A percentile compares a stretch with the other conserved stretches of the same genome.
Conservation (phyloP, 306 rosid species). For the Prunus fruticosa region DNA sequence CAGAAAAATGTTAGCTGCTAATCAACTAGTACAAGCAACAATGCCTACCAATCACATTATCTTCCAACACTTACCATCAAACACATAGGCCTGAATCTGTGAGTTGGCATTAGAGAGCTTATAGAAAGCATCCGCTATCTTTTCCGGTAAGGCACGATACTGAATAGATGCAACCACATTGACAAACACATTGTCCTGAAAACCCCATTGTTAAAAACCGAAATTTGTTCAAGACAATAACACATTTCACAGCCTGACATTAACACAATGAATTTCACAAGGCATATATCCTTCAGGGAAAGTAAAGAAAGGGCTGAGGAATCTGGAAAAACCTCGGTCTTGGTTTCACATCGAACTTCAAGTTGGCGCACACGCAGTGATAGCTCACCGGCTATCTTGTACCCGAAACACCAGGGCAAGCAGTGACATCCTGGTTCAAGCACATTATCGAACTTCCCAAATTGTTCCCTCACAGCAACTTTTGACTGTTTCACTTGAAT, state of each 20-base stretch:
- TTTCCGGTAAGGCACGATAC: constrained; percentile 54
- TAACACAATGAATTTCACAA: not conserved
- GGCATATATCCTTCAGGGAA: not conserved
- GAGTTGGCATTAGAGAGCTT: constrained; percentile 59
- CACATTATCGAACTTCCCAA: constrained; percentile 49
- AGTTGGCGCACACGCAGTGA: constrained; percentile 67
- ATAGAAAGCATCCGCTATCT: constrained; percentile 71
- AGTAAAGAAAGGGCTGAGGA: not conserved
- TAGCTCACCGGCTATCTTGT: constrained; percentile 49
- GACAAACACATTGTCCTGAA: constrained; percentile 72
- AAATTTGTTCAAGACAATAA: not conserved
- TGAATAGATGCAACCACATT: constrained; percentile 65
- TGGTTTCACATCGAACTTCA: constrained; percentile 62
- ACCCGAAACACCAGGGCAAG: constrained; percentile 69
- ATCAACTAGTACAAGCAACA: not conserved
- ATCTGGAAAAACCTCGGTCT: constrained; percentile 49
- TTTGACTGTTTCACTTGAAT: constrained; percentile 59
- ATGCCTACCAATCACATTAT: constrained; percentile 8
- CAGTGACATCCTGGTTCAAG: constrained; percentile 73
- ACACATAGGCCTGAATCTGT: constrained; percentile 73
- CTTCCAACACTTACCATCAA: constrained; percentile 46
- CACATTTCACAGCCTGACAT: not conserved
- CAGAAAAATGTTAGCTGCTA: constrained; percentile 15
- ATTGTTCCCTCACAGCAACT: constrained; percentile 60
- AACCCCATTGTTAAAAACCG: not conserved